Evolutionary conservation across 2,329 filamentous ascomycete genomes (phyloP).

Genomic region (Fusarium liriodendri): DNA sequence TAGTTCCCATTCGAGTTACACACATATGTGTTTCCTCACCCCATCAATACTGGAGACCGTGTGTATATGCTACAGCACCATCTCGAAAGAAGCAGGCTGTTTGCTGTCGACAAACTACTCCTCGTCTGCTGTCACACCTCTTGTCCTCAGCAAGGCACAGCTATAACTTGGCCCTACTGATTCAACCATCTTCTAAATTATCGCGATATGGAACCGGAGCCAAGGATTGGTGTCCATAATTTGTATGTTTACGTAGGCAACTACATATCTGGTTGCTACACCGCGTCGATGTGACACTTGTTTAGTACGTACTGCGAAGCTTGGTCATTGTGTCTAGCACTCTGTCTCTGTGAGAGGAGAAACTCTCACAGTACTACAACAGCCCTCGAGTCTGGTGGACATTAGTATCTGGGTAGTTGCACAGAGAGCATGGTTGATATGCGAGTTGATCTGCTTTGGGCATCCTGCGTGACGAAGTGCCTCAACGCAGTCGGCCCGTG

Average conservation of each 20-base stretch:
- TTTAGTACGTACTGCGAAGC: no score
- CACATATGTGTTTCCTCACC: background rate
- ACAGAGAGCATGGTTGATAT: background rate
- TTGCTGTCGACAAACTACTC: background rate
- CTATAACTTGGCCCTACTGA: background rate
- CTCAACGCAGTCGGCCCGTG: background rate
- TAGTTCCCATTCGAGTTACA: background rate
- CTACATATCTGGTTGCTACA: background rate
- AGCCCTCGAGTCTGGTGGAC: background rate
- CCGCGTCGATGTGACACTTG: background rate
- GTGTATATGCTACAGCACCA: background rate
- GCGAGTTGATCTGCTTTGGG: background rate
- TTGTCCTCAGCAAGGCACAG: background rate
- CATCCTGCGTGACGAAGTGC: background rate
- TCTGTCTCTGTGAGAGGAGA: background rate
- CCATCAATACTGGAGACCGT: background rate
- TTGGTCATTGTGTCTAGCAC: background rate
- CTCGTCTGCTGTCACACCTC: background rate
- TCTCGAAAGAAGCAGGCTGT: background rate
- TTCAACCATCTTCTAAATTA: background rate
- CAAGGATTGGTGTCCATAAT: background rate
- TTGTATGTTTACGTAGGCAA: background rate
- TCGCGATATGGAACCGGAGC: background rate
- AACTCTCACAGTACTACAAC: background rate
- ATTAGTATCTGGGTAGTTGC: background rate